Conservation (phyloP, 2,329 filamentous ascomycete species). For the Passalora sequoiae region DNA sequence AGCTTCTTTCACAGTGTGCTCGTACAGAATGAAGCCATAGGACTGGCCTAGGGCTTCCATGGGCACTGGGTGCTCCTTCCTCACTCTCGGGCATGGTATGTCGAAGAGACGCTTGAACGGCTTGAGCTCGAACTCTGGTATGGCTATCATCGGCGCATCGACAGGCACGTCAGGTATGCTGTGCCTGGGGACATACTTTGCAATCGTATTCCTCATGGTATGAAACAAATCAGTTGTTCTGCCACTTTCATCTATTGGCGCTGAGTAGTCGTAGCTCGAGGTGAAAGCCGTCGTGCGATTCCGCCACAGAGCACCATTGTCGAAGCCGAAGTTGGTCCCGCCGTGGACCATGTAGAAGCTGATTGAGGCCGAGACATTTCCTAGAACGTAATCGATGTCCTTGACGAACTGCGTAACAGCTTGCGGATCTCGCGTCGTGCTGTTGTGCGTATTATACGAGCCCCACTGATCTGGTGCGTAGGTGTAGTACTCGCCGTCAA, state of each 20-base stretch:
- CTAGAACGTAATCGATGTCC: constrained; percentile 27
- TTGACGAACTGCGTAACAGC: constrained; percentile 21
- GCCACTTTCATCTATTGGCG: constrained; percentile 49
- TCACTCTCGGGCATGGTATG: neutral
- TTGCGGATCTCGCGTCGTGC: constrained; percentile 23
- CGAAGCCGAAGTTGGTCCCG: constrained; percentile 49
- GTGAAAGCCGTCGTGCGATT: constrained; percentile 41
- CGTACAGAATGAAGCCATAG: constrained; percentile 12
- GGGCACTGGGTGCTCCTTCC: neutral
- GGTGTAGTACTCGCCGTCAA: constrained; percentile 50
- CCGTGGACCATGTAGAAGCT: constrained; percentile 53
- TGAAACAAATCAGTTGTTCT: constrained; percentile 44
- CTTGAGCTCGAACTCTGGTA: constrained; percentile 37
- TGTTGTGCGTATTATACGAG: constrained; percentile 36
- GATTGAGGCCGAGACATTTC: constrained; percentile 36
- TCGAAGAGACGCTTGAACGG: constrained; percentile 26
- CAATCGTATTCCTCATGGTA: constrained; percentile 38
- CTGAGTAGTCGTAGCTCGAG: constrained; percentile 49
- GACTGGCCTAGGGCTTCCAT: constrained; percentile 11
- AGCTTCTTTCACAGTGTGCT: constrained; percentile 5
- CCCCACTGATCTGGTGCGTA: constrained; percentile 45
- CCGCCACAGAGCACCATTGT: constrained; percentile 45
- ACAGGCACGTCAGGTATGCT: constrained; percentile 38
- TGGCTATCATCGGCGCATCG: constrained; percentile 32
- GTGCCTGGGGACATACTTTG: constrained; percentile 30